Evolutionary conservation across 495 filamentous ascomycete species (phyloP), one percentile per base, ranked within the genome.

Genomic region (Penicillium flavigenum): DNA sequence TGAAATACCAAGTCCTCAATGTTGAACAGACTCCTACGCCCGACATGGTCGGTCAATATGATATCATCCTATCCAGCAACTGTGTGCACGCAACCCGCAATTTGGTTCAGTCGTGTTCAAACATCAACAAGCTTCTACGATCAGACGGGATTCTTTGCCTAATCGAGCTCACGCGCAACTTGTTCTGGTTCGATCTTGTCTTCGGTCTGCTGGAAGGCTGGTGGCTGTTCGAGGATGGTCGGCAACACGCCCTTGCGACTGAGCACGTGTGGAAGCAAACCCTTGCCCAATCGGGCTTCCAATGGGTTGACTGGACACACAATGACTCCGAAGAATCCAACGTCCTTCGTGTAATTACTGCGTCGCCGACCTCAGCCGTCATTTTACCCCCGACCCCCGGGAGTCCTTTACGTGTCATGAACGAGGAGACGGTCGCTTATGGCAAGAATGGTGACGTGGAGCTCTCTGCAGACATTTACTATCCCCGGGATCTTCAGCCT

Each of bases 41-140:
- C 7, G 53, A 64, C 3, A 57, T 68, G 34, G 26, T 47, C 6
- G 59, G 60, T 5, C 45, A 44, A 5, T 79, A 61, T 54, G 50
- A 80, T 32, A 44, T 70, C 12, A 64, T 79, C 24, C 59, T 81
- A 7, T 65, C 70, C 3, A 74, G 70, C 14, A 78, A 78, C 54
- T 76, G 75, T 52, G 63, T 80, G 26, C 78, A 81, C 39, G 76
- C 77, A 0, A 80, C 77, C 2, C 62, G 62, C 14, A 64, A 67
- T 52, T 59, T 76, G 5, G 58, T 46, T 0, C 41, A 29, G 0
- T 76, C 76, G 0, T 47, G 55, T 9, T 62, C 42, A 2, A 69
- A 74, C 17, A 65, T 76, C 14, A 63, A 51, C 29, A 45, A 57
- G 5, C 62, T 76, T 57, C 63, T 79, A 5, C 65, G 68, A 2